Percentiles rank a stretch among this genome's conserved stretches.
Conservation (phyloP, 805 yeast species). For the Candida multigemmis region DNA sequence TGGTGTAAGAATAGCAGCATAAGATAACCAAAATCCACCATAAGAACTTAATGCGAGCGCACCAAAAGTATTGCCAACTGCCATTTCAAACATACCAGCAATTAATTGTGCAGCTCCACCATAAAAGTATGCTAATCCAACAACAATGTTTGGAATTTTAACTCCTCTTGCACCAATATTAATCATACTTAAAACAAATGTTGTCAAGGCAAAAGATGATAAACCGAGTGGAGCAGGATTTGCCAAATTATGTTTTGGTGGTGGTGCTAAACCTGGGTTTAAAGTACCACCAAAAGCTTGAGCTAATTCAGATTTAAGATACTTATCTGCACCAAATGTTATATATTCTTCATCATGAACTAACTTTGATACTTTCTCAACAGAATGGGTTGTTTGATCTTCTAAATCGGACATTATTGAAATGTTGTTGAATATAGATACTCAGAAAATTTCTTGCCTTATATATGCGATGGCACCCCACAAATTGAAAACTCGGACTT, state of each 20-base stretch:
- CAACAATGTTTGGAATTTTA: conserved; percentile 47
- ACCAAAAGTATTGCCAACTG: conserved; percentile 71
- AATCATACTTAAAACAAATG: conserved; percentile 55
- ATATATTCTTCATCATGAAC: conserved; percentile 57
- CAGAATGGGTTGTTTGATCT: conserved; percentile 18
- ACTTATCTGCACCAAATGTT: conserved; percentile 64
- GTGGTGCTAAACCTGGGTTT: conserved; percentile 51
- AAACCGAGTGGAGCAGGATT: conserved; percentile 75
- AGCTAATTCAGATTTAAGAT: conserved; percentile 48
- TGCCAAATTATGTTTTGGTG: conserved; percentile 38
- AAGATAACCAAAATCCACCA: conserved; percentile 75
- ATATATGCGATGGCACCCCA: no score
- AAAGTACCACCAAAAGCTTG: conserved; percentile 78
- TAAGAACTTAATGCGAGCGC: conserved; percentile 51
- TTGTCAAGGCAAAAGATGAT: conserved; percentile 61
- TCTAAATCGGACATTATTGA: no score
- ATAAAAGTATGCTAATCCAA: conserved; percentile 59
- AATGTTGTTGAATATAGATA: no score
- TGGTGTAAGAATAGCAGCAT: conserved; percentile 47
- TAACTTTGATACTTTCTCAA: neutral
- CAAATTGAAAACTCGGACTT: no score
- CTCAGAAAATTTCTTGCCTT: no score
- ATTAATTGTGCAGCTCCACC: conserved; percentile 66
- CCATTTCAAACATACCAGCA: conserved; percentile 71
- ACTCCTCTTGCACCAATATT: conserved; percentile 66